A percentile compares a stretch with the other conserved stretches of the same genome.
Evolutionary conservation across 306 rosid species (phyloP).

Genomic region (Cicer arietinum): DNA sequence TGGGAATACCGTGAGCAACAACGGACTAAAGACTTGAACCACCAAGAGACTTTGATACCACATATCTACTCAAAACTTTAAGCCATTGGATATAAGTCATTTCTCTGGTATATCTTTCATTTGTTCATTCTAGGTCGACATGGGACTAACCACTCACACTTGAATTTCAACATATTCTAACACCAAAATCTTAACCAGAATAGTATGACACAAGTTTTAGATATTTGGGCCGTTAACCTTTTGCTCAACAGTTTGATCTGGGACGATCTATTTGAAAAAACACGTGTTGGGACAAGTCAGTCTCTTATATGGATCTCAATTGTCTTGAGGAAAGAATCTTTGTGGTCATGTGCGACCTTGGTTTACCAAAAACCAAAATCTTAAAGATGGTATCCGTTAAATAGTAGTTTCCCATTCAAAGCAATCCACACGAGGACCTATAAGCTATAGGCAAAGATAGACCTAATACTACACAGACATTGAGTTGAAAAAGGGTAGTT

Average conservation of each 20-base stretch:
- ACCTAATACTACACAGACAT: not conserved
- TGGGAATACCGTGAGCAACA: too few relatives aligned
- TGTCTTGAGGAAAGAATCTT: not conserved
- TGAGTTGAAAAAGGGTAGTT: slow-evolving; percentile 10
- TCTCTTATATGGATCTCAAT: not conserved
- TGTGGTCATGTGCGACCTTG: not conserved
- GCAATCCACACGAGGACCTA: slow-evolving; percentile 8
- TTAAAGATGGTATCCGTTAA: slow-evolving; percentile 1
- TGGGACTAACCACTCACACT: too few relatives aligned
- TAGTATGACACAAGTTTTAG: not conserved
- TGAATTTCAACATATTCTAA: not conserved
- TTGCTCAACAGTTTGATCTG: not conserved
- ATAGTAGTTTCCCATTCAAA: slow-evolving; percentile 27
- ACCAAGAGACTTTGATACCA: too few relatives aligned
- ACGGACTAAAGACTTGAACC: too few relatives aligned
- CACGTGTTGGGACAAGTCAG: too few relatives aligned
- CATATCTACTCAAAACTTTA: too few relatives aligned
- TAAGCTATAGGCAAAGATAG: slow-evolving; percentile 5
- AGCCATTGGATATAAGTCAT: too few relatives aligned
- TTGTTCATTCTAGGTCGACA: too few relatives aligned
- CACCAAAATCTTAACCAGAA: not conserved
- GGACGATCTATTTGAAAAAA: too few relatives aligned
- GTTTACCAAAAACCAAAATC: slow-evolving; percentile 25
- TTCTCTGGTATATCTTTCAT: too few relatives aligned
- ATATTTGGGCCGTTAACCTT: not conserved